phyloP scores from a whole-genome alignment of 2,329 filamentous ascomycete species.

The Fusarium oligoseptatum region DNA sequence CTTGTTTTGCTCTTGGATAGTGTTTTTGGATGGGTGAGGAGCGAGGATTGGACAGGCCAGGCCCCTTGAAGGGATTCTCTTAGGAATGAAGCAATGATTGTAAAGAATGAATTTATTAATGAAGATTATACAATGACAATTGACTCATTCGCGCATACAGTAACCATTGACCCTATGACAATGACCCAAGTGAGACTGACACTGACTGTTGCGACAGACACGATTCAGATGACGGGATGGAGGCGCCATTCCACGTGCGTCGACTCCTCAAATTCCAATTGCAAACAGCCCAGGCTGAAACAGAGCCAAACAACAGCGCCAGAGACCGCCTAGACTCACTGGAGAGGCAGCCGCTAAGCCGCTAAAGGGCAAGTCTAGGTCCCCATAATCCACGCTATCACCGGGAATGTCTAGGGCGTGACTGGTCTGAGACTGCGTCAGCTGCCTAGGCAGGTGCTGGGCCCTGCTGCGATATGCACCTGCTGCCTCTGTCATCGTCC shows the following conservation, averaged over 20 bases:
- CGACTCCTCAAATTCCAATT: conserved; percentile 1
- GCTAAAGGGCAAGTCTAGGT: conserved; percentile 10
- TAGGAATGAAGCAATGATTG: conserved; percentile 20
- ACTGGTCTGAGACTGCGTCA: conserved; percentile 24
- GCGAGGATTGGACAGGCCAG: not conserved
- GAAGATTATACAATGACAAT: not conserved
- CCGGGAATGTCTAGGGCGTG: conserved; percentile 17
- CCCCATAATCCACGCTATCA: conserved; percentile 17
- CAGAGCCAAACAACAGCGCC: not conserved
- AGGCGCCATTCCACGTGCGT: conserved; percentile 28
- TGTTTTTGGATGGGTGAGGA: conserved; percentile 5
- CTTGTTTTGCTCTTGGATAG: conserved; percentile 3
- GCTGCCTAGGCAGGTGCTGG: conserved; percentile 22
- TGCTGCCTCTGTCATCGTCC: not conserved
- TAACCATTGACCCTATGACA: not conserved
- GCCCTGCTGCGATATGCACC: conserved; percentile 2
- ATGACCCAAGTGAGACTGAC: not conserved
- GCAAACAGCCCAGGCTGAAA: conserved; percentile 14
- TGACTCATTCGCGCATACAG: not conserved
- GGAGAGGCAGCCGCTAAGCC: not conserved
- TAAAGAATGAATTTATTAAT: conserved; percentile 31
- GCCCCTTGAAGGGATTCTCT: not conserved
- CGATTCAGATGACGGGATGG: not conserved
- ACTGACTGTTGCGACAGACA: not conserved
- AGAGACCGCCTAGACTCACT: conserved; percentile 15